Conservation (phyloP, 108 stramenopile genomes). For the Fragilariopsis cylindrus region DNA sequence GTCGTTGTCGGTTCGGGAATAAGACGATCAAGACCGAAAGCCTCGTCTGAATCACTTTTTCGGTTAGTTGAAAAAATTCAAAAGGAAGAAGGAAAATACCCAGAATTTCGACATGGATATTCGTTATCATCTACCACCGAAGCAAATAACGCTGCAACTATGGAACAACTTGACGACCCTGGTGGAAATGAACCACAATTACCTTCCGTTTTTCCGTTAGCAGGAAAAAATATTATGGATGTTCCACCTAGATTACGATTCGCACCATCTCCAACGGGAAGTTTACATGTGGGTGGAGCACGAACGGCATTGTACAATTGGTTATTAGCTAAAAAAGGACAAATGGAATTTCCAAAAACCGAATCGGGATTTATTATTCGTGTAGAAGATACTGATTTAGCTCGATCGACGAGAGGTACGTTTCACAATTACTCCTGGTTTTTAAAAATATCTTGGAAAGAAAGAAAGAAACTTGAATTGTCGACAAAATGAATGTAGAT, state of each 20-base stretch:
- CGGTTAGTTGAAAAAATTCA: constrained; percentile 34
- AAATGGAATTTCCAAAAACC: constrained; percentile 52
- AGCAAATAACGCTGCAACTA: constrained; percentile 1
- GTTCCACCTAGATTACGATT: constrained; percentile 89
- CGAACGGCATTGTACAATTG: constrained; percentile 97
- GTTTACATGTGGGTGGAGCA: constrained; percentile 95
- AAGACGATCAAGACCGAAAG: constrained; percentile 24
- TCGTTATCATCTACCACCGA: constrained; percentile 18
- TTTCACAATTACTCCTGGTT: constrained; percentile 19
- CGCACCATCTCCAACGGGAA: constrained; percentile 95
- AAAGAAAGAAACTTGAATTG: no score
- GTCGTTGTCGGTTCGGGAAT: constrained; percentile 27
- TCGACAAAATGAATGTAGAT: no score
- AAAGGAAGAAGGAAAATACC: constrained; percentile 34
- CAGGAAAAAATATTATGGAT: constrained; percentile 53
- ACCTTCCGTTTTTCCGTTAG: constrained; percentile 61
- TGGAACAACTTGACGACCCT: not conserved
- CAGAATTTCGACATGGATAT: constrained; percentile 41
- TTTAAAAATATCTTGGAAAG: no score
- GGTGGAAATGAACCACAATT: constrained; percentile 26
- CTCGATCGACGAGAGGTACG: constrained; percentile 53
- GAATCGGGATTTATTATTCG: constrained; percentile 82
- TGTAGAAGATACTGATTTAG: constrained; percentile 93
- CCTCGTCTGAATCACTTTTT: constrained; percentile 33
- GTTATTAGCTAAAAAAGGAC: constrained; percentile 90